Conservation (phyloP, 257 asterid species). For the Nicotiana tomentosiformis region DNA sequence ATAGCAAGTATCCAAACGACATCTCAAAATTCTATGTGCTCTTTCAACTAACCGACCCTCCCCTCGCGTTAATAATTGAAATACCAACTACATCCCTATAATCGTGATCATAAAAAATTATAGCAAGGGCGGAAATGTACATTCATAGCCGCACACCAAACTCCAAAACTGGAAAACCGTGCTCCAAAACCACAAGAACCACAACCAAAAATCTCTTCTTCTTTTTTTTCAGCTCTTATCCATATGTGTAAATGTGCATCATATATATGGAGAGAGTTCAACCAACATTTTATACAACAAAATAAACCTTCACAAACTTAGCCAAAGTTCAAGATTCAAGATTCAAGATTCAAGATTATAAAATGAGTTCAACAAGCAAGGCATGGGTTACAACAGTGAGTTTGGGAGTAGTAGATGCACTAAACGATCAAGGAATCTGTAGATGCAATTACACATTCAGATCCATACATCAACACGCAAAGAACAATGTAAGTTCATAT, state of each 20-base stretch:
- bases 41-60: no score
- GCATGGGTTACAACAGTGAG: conserved; percentile 21
- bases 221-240: no score
- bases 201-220: not conserved
- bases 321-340: no score
- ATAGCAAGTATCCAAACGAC: not conserved
- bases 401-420: conserved; percentile 15
- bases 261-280: not conserved
- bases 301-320: no score
- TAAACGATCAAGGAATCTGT: conserved; percentile 23
- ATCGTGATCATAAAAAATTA: not conserved
- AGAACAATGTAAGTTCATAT: conserved; percentile 6
- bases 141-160: not conserved
- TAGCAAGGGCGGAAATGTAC: not conserved
- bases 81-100: not conserved
- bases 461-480: conserved; percentile 10
- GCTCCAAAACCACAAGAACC: not conserved
- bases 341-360: not conserved
- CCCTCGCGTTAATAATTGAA: not conserved
- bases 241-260: no score
- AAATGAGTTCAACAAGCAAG: conserved; percentile 25
- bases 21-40: not conserved
- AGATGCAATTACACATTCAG: conserved; percentile 15
- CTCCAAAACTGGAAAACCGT: not conserved
- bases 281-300: not conserved